phyloP scores from a whole-genome alignment of 352 stramenopile genomes.

The Globisporangium paddicum region DNA sequence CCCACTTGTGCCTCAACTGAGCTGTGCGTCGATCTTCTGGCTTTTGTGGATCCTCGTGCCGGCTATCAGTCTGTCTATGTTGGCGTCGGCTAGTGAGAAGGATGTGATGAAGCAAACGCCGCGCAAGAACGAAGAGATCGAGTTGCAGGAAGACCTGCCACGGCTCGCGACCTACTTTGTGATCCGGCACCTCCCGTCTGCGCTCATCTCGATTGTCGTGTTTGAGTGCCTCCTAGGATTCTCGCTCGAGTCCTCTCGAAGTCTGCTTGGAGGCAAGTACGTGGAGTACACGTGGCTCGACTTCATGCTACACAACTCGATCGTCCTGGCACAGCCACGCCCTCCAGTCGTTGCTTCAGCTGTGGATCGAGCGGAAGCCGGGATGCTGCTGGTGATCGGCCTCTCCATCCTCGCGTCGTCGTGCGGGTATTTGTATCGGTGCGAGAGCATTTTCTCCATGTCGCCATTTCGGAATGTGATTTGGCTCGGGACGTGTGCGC shows the following conservation, averaged over 20 bases:
- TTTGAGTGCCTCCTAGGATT: constrained; percentile 73
- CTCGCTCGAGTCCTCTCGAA: constrained; percentile 40
- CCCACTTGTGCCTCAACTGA: constrained; percentile 67
- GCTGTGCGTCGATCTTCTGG: constrained; percentile 78
- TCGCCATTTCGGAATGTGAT: constrained; percentile 71
- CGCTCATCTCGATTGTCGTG: constrained; percentile 45
- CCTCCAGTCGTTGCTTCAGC: constrained; percentile 44
- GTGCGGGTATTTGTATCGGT: constrained; percentile 70
- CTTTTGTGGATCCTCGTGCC: constrained; percentile 79
- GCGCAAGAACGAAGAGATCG: constrained; percentile 77
- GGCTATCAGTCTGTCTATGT: constrained; percentile 68
- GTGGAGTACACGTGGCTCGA: constrained; percentile 48
- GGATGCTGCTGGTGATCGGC: constrained; percentile 66
- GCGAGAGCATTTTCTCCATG: constrained; percentile 59
- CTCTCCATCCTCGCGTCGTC: constrained; percentile 68
- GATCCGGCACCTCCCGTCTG: constrained; percentile 62
- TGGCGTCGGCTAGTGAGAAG: constrained; percentile 63
- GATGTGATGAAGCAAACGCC: constrained; percentile 82
- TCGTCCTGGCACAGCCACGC: constrained; percentile 43
- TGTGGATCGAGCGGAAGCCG: constrained; percentile 67
- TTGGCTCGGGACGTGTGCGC: constrained; percentile 37
- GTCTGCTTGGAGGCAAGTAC: constrained; percentile 19
- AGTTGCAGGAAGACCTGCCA: constrained; percentile 52
- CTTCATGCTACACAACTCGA: constrained; percentile 48
- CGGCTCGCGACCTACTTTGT: constrained; percentile 65